phyloP scores from a whole-genome alignment of 2,329 filamentous ascomycete genomes.

The Penicillium sp. region DNA sequence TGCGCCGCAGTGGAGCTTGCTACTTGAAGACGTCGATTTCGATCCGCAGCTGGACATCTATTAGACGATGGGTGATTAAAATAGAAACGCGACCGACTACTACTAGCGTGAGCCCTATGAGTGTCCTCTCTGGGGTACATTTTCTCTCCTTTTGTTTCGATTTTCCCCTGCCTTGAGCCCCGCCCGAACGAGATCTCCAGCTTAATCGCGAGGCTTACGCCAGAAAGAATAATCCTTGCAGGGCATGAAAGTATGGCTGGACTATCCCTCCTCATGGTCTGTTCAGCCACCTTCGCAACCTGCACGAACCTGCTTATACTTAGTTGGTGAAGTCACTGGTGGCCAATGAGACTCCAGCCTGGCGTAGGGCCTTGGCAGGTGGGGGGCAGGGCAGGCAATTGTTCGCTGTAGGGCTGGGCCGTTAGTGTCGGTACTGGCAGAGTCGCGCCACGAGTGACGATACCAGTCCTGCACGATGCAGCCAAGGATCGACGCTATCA shows the following conservation, averaged over 20 bases:
- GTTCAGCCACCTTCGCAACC: conserved; percentile 2
- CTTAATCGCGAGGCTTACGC: background rate
- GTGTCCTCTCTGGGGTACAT: background rate
- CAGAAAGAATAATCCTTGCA: background rate
- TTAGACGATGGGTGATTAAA: background rate
- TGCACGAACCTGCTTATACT: background rate
- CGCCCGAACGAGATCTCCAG: background rate
- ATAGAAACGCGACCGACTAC: background rate
- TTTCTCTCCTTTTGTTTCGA: background rate
- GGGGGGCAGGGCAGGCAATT: conserved; percentile 8
- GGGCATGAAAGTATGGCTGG: background rate
- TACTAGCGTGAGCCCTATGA: background rate
- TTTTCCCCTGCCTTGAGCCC: background rate
- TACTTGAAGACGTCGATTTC: conserved; percentile 23
- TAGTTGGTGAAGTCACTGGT: conserved; percentile 3
- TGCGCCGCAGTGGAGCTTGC: conserved; percentile 22
- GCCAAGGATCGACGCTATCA: conserved; percentile 1
- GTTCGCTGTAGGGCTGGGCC: conserved; percentile 22
- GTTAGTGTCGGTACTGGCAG: conserved; percentile 5
- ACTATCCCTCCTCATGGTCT: background rate
- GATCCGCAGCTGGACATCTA: conserved; percentile 10
- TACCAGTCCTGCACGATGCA: background rate
- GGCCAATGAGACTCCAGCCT: conserved; percentile 8
- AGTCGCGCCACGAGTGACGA: conserved; percentile 16
- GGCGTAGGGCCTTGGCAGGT: conserved; percentile 22